phyloP scores from a whole-genome alignment of 768 basidiomycete genomes.

The Lactarius pseudohatsudake region DNA sequence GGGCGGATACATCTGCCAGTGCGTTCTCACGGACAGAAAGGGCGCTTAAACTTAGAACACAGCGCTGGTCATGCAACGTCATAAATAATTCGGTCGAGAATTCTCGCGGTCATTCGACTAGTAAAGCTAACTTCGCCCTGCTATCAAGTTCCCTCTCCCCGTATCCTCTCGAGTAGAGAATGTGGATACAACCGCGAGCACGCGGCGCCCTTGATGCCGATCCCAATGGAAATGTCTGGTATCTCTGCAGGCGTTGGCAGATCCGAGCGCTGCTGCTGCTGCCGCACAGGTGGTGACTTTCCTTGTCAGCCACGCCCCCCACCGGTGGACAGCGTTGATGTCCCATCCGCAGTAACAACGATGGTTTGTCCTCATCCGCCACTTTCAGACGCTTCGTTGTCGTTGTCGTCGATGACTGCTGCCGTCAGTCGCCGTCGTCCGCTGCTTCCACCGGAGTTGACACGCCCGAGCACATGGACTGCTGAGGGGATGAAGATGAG shows the following conservation, averaged over 20 bases:
- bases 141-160: conserved; percentile 3
- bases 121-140: neutral
- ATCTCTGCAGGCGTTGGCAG: neutral
- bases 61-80: neutral
- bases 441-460: conserved; percentile 3
- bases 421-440: neutral
- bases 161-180: conserved; percentile 27
- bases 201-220: conserved; percentile 28
- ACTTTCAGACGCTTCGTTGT: conserved; percentile 16
- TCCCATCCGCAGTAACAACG: conserved; percentile 21
- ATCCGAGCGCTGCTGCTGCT: neutral
- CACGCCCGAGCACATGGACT: conserved; percentile 1
- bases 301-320: neutral
- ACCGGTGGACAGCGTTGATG: neutral
- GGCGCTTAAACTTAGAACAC: neutral
- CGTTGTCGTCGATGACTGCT: neutral
- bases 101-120: neutral
- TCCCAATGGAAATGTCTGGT: neutral
- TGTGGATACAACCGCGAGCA: conserved; percentile 14
- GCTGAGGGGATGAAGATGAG: neutral
- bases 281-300: neutral
- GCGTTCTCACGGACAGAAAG: neutral
- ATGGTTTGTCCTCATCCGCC: conserved; percentile 19
- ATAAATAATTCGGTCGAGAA: neutral
- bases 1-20: neutral